Base-by-base conservation (phyloP, 371 early-diverging fungal genomes). In the Parasitella parasitica region DNA sequence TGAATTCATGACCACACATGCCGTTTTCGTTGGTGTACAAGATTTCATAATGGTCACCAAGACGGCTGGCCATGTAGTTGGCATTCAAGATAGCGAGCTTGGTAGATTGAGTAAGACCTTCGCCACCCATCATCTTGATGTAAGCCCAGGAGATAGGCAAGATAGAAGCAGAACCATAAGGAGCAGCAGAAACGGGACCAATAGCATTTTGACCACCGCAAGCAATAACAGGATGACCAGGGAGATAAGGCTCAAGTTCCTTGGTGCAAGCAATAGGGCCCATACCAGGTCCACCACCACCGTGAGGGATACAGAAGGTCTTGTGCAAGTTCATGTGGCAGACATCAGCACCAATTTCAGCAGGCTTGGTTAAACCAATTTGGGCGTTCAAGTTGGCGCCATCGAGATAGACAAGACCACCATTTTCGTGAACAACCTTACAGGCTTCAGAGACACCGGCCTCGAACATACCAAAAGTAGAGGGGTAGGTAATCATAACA, bases 311-410 rank as follows among this genome's bases (percentile, higher is more conserved):
- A 68, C 94, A 94, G 84, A 98, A 93, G 15, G 98, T 97, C 90
- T 98, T 98, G 88, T 98, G 98, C 78, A 94, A 82, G 86, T 98
- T 98, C 83, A 98, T 83, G 72, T 98, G 98, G 81, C 97, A 97
- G 16, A 98, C 97, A 82, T 98, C 98, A 61, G 96, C 97, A 57
- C 97, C 98, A 64, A 95, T 94, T 63, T 95, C 94, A 26, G 91
- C 98, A 41, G 98, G 98, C 62, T 89, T 92, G 67, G 93, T 93
- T 60, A 98, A 76, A 18, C 97, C 97, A 69, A 98, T 93, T 78
- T 97, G 97, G 5, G 98, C 98, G 69, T 98, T 98, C 86, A 98
- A 82, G 85, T 98, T 98, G 59, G 98, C 98, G 60, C 98, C 98
- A 71, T 98, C 98, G 92, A 98, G 92, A 79, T 98, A 98, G n/a